Percentiles rank a stretch among this genome's conserved stretches.
Conservation (phyloP, 2,329 filamentous ascomycete genomes). For the Metarhizium anisopliae region DNA sequence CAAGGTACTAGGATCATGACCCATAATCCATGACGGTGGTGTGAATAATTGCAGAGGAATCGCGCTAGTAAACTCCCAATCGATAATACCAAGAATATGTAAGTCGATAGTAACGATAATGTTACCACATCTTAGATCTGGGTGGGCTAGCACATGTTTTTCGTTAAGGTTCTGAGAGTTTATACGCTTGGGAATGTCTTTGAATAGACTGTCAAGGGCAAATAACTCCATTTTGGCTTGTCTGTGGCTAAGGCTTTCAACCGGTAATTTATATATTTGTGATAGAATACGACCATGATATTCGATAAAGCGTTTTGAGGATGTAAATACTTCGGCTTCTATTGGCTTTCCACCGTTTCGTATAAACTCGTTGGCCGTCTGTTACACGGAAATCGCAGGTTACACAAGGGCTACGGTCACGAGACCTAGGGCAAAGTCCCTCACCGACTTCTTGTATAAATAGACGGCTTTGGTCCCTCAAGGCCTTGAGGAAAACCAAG, state of each 20-base stretch:
- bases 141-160: conserved; percentile 10
- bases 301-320: conserved; percentile 5
- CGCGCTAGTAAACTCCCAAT: conserved; percentile 5
- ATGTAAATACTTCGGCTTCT: background rate
- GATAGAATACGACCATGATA: conserved; percentile 8
- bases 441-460: too few species aligned
- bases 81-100: conserved; percentile 6
- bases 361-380: conserved; percentile 8
- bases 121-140: conserved; percentile 13
- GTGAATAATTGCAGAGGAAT: conserved; percentile 10
- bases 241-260: conserved; percentile 1
- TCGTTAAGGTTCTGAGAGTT: background rate
- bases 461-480: too few species aligned
- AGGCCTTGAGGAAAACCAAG: too few species aligned
- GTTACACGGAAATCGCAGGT: too few species aligned
- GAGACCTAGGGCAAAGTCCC: too few species aligned
- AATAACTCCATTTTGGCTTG: conserved; percentile 10
- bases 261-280: conserved; percentile 8
- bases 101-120: conserved; percentile 15
- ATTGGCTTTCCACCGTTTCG: background rate
- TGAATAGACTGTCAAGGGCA: conserved; percentile 6
- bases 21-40: conserved; percentile 12
- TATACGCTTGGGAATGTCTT: background rate
- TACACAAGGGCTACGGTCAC: too few species aligned
- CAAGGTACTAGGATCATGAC: conserved; percentile 1